Base-by-base conservation (phyloP, 352 stramenopile genomes). In the Phytopythium cucurbitacearum region DNA sequence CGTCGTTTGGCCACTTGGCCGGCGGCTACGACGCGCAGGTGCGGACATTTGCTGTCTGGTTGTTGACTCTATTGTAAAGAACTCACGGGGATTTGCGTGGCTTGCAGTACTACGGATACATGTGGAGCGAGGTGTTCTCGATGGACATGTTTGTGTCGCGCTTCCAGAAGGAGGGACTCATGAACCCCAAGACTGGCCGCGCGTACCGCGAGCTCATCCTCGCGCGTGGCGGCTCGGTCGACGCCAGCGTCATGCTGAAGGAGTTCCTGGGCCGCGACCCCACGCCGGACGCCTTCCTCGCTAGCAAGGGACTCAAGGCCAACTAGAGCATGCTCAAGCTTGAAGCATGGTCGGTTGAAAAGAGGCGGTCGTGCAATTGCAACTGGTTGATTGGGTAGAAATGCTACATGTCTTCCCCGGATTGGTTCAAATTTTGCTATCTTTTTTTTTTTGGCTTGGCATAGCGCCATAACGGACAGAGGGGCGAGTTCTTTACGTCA, bases 101-200 rank as follows among this genome's bases (percentile, higher is more conserved):
- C 21, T 28, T 7, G 7, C 74, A 90, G 69, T 91, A 90, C 62
- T 93, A 89, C 50, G 87, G 85, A 50, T 96, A 96, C 76, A 80
- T 96, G 74, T 96, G 87, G 85, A 93, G 84, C 51, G 84, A 95
- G 55, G 85, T 95, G 10, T 85, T 94, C 42, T 93, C 83, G 56
- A 87, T 90, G 60, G 87, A 95, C 59, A 95, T 96, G 87, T 96
- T 96, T 64, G 67, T 81, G 44, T 87, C 80, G 59, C 73, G 82
- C 28, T 95, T 96, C 71, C 82, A 91, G 72, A 80, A 82, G 48
- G 82, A 95, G 45, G 81, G 81, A 28, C 62, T 91, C 3, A 87
- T 95, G 78, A 93, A 91, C 60, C 62, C 76, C 11, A 74, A 69
- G 65, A 91, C 84, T 0, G 87, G 87, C 6, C 63, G 92, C 34